Conservation (phyloP, 2,329 filamentous ascomycete genomes). For the Xylaria hypoxylon region DNA sequence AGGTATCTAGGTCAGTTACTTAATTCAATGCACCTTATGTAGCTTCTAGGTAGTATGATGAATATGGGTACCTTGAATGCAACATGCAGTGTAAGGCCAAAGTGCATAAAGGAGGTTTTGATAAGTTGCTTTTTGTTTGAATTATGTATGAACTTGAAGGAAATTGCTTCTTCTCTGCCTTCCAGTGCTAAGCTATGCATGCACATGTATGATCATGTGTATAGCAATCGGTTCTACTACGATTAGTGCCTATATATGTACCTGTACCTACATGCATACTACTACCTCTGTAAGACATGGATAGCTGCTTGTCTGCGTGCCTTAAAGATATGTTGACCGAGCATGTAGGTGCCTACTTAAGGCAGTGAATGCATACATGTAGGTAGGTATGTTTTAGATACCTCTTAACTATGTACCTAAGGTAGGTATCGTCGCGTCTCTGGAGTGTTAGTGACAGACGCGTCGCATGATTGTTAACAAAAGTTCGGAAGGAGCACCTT, state of each 20-base stretch:
- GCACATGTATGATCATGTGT: background rate
- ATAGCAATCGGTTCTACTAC: background rate
- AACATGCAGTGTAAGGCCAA: background rate
- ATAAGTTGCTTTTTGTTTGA: background rate
- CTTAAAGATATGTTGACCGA: too few relatives aligned
- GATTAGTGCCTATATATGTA: too few relatives aligned
- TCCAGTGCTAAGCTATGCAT: slow-evolving; percentile 17
- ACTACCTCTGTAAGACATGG: background rate
- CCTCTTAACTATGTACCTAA: too few relatives aligned
- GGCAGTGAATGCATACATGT: too few relatives aligned
- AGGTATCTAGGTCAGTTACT: background rate
- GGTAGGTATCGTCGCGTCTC: too few relatives aligned
- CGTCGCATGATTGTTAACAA: background rate
- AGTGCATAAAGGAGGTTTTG: slow-evolving; percentile 11
- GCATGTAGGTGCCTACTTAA: background rate
- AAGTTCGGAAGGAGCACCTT: slow-evolving; percentile 5
- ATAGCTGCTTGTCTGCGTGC: background rate
- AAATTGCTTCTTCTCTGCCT: slow-evolving; percentile 7
- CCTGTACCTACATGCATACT: background rate
- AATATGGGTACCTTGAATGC: background rate
- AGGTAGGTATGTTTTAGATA: too few relatives aligned
- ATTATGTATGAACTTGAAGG: background rate
- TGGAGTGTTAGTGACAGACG: background rate
- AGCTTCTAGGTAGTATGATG: background rate
- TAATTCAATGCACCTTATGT: slow-evolving; percentile 1